Conservation (phyloP, 208 protist species). For the Leishmania mexicana region DNA sequence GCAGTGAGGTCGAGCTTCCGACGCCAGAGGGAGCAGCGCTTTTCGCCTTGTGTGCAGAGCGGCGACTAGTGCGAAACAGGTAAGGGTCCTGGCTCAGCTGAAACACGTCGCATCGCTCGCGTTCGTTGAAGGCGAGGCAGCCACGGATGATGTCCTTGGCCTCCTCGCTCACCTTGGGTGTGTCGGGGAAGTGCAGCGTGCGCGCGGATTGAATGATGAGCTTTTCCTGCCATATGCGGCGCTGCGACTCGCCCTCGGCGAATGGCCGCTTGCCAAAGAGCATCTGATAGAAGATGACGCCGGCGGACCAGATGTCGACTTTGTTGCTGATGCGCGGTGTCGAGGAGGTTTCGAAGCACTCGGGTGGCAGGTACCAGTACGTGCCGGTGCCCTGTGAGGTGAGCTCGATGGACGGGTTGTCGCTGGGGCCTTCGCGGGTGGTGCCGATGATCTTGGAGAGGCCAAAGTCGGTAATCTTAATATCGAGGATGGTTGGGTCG, state of each 20-base stretch:
- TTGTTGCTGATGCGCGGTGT: slow-evolving; percentile 90
- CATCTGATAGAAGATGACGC: slow-evolving; percentile 97
- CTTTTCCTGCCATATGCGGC: slow-evolving; percentile 84
- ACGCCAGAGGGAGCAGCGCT: slow-evolving; percentile 5
- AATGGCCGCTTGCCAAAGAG: slow-evolving; percentile 95
- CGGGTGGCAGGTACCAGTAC: slow-evolving; percentile 97
- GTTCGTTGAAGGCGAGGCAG: slow-evolving; percentile 72
- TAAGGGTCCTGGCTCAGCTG: slow-evolving; percentile 79
- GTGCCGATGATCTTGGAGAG: slow-evolving; percentile 94
- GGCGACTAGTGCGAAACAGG: slow-evolving; percentile 43
- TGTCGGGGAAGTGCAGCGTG: slow-evolving; percentile 67
- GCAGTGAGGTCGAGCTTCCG: background rate
- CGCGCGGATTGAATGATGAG: slow-evolving; percentile 69
- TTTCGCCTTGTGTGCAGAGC: slow-evolving; percentile 34
- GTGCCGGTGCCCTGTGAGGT: slow-evolving; percentile 96
- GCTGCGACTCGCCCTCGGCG: slow-evolving; percentile 91
- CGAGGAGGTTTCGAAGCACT: slow-evolving; percentile 92
- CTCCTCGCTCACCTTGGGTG: slow-evolving; percentile 76
- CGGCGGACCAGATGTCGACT: slow-evolving; percentile 93
- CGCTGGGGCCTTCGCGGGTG: slow-evolving; percentile 46
- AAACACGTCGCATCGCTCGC: slow-evolving; percentile 73
- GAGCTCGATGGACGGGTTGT: slow-evolving; percentile 92
- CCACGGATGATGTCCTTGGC: slow-evolving; percentile 75
- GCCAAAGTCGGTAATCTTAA: slow-evolving; percentile 98
- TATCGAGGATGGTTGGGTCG: slow-evolving; percentile 63